phyloP scores from a whole-genome alignment of 495 filamentous ascomycete genomes.

The Talaromyces stipitatus region DNA sequence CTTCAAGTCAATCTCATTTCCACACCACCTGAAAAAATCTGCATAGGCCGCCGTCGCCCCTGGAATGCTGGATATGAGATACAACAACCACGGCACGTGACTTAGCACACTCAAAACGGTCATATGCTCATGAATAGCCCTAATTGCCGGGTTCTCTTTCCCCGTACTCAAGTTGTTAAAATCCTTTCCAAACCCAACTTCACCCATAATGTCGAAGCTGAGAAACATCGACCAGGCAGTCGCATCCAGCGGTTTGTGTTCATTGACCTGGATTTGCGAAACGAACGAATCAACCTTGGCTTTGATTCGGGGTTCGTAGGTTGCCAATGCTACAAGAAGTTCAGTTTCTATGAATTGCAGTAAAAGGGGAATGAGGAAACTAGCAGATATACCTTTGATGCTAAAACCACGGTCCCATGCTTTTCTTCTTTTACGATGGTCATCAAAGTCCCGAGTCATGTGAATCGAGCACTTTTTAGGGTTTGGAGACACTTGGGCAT shows the following conservation, averaged over 20 bases:
- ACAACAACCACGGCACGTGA: conserved; percentile 17
- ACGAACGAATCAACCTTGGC: background rate
- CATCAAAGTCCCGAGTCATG: conserved; percentile 17
- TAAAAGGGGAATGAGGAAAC: no score
- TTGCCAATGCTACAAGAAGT: background rate
- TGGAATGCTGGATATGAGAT: conserved; percentile 9
- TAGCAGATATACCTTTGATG: conserved; percentile 12
- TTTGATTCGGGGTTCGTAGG: background rate
- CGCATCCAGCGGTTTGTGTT: background rate
- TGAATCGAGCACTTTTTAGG: conserved; percentile 15
- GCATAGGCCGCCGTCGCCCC: conserved; percentile 7
- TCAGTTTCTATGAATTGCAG: no score
- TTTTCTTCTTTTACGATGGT: conserved; percentile 27
- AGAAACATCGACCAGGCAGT: background rate
- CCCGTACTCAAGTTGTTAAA: conserved; percentile 60
- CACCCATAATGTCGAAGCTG: background rate
- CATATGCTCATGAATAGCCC: conserved; percentile 16
- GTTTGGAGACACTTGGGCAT: background rate
- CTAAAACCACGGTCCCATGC: conserved; percentile 29
- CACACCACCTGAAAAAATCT: no score
- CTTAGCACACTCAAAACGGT: conserved; percentile 10
- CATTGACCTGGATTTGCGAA: background rate
- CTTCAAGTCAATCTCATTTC: no score
- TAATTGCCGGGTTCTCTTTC: conserved; percentile 51
- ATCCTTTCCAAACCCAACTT: conserved; percentile 10